Conservation (phyloP, 345 rosid genomes). For the Eucalyptus cladocalyx region DNA sequence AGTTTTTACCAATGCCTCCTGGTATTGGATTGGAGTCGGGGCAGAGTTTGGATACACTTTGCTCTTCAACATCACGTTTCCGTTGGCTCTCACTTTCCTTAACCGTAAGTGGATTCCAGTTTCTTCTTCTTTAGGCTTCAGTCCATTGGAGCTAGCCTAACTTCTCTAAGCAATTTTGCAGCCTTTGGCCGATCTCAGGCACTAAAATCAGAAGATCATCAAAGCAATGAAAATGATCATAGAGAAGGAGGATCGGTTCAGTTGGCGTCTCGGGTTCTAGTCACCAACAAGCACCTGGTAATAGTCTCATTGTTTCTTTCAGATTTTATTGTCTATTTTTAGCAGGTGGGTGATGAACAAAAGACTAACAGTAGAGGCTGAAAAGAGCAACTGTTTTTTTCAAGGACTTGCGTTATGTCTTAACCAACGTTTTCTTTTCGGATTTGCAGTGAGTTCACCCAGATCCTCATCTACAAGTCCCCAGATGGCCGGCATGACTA, state of each 20-base stretch:
- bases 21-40: slow-evolving; percentile 49
- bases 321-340: neutral
- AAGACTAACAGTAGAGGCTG: neutral
- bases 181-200: slow-evolving; percentile 50
- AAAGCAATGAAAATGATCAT: slow-evolving; percentile 1
- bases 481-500: neutral
- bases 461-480: neutral
- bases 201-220: slow-evolving; percentile 25
- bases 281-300: slow-evolving; percentile 3
- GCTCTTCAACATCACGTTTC: slow-evolving; percentile 18
- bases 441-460: neutral
- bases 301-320: neutral
- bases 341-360: neutral
- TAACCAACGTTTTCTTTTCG: neutral
- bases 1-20: slow-evolving; percentile 14
- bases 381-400: neutral
- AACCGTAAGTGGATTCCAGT: slow-evolving; percentile 9
- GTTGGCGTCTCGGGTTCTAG: neutral
- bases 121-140: neutral
- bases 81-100: slow-evolving; percentile 24
- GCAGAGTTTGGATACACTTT: slow-evolving; percentile 18
- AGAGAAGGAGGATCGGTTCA: slow-evolving; percentile 13
- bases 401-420: neutral
- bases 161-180: slow-evolving; percentile 1
- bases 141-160: neutral